Evolutionary conservation across 1,139 yeast genomes (phyloP).

Genomic region (Blastobotrys buckinghamii): DNA sequence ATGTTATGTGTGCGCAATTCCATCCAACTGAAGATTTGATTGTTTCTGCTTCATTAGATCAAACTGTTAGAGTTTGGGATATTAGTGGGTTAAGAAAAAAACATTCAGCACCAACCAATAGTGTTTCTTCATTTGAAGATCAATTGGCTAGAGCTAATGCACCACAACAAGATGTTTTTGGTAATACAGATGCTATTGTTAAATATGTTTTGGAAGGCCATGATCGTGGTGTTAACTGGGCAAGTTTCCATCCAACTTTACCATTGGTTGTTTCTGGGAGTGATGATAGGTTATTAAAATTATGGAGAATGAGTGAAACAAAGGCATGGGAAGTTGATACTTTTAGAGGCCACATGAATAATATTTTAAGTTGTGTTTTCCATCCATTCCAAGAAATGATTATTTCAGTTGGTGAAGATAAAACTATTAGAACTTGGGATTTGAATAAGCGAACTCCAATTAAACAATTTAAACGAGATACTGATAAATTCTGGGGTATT

Average conservation of each 20-base stretch:
- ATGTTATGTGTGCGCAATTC: slow-evolving; percentile 97
- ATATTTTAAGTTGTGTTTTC: slow-evolving; percentile 82
- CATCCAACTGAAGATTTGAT: slow-evolving; percentile 93
- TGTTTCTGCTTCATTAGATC: slow-evolving; percentile 94
- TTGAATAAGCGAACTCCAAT: slow-evolving; percentile 89
- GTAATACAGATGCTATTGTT: slow-evolving; percentile 89
- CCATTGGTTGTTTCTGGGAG: slow-evolving; percentile 95
- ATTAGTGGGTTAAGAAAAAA: slow-evolving; percentile 91
- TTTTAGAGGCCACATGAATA: slow-evolving; percentile 95
- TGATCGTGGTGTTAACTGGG: slow-evolving; percentile 98
- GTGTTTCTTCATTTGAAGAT: slow-evolving; percentile 59
- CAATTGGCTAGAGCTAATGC: slow-evolving; percentile 52
- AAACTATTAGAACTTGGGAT: slow-evolving; percentile 97
- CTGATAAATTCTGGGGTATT: slow-evolving; percentile 92
- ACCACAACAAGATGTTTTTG: slow-evolving; percentile 73
- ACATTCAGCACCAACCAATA: slow-evolving; percentile 68
- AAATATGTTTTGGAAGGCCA: slow-evolving; percentile 97
- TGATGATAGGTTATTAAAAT: slow-evolving; percentile 90
- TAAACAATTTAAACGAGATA: slow-evolving; percentile 89
- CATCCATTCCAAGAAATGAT: slow-evolving; percentile 93
- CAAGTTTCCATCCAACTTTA: slow-evolving; percentile 92
- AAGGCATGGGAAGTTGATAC: slow-evolving; percentile 99
- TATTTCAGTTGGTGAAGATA: slow-evolving; percentile 91
- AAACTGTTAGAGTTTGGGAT: slow-evolving; percentile 99
- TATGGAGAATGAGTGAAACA: slow-evolving; percentile 97